A percentile compares a stretch with the other conserved stretches of the same genome.
Evolutionary conservation across 768 basidiomycete species (phyloP).

Genomic region (Kondoa malvinella): DNA sequence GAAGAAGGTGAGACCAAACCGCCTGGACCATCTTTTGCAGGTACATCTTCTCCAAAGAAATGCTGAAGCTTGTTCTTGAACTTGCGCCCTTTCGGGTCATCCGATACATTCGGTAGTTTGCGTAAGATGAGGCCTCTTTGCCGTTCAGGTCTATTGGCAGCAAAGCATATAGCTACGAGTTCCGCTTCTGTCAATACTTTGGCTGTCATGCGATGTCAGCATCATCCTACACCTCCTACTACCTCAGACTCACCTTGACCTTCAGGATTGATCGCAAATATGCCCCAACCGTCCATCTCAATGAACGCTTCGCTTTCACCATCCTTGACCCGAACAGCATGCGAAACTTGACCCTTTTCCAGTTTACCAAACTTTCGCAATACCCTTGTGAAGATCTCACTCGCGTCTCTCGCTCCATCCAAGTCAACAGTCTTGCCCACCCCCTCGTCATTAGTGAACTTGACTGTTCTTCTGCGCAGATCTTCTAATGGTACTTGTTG

Average conservation of each 20-base stretch:
- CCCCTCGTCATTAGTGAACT: slow-evolving; percentile 60
- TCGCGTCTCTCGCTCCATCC: slow-evolving; percentile 49
- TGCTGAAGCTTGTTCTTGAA: slow-evolving; percentile 24
- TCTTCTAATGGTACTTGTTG: slow-evolving; percentile 47
- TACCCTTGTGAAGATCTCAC: slow-evolving; percentile 73
- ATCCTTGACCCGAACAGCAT: background rate
- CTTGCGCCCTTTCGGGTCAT: slow-evolving; percentile 1
- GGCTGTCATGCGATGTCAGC: slow-evolving; percentile 10
- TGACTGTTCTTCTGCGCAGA: slow-evolving; percentile 64
- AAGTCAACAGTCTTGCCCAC: slow-evolving; percentile 58
- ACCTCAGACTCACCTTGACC: slow-evolving; percentile 15
- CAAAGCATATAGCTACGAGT: slow-evolving; percentile 23
- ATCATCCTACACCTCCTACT: background rate
- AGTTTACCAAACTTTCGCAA: slow-evolving; percentile 72
- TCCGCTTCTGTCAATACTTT: slow-evolving; percentile 23
- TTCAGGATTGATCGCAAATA: slow-evolving; percentile 16
- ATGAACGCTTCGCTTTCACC: slow-evolving; percentile 10
- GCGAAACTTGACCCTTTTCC: background rate
- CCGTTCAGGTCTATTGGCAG: slow-evolving; percentile 21
- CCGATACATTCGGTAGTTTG: slow-evolving; percentile 13
- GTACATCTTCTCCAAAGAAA: slow-evolving; percentile 25
- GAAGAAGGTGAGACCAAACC: slow-evolving; percentile 31
- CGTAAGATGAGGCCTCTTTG: slow-evolving; percentile 23
- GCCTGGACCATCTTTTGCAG: slow-evolving; percentile 2
- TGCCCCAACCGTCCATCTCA: slow-evolving; percentile 24